Percentiles rank a stretch among this genome's conserved stretches.
Conservation (phyloP, 1,284 basidiomycete species). For the Peniophora sp. region DNA sequence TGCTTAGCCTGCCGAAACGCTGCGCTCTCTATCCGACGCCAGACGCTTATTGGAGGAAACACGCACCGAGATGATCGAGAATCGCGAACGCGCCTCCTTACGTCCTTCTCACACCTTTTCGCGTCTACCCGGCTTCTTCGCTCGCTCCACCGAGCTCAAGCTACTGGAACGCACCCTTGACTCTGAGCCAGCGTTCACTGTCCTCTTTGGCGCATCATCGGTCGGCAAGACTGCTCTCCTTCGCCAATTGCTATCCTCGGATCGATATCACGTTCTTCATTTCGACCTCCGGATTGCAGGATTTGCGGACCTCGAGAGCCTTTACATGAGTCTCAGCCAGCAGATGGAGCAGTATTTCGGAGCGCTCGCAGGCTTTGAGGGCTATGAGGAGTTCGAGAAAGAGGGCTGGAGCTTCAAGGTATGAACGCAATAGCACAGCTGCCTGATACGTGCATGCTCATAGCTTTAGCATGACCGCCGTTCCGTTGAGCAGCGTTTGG, state of each 20-base stretch:
- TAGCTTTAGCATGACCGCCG: constrained; percentile 56
- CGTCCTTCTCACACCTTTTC: constrained; percentile 74
- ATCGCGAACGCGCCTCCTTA: constrained; percentile 54
- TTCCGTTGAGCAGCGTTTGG: constrained; percentile 56
- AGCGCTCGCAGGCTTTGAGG: constrained; percentile 47
- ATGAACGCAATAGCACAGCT: constrained; percentile 1
- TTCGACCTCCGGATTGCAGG: constrained; percentile 80
- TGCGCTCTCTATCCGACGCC: constrained; percentile 71
- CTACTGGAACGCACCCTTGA: constrained; percentile 57
- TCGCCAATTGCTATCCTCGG: constrained; percentile 62
- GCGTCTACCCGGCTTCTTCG: constrained; percentile 64
- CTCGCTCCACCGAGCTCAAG: constrained; percentile 56
- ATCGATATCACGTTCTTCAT: constrained; percentile 69
- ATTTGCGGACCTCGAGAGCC: constrained; percentile 69
- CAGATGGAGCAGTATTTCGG: constrained; percentile 80
- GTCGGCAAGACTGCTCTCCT: constrained; percentile 79
- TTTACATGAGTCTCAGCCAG: constrained; percentile 66
- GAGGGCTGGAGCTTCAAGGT: constrained; percentile 77
- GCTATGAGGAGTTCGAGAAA: constrained; percentile 66
- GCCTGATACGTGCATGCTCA: constrained; percentile 2
- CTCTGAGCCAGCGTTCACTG: constrained; percentile 69
- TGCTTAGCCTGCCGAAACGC: constrained; percentile 63
- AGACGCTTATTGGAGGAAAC: constrained; percentile 69
- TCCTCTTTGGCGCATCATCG: constrained; percentile 74
- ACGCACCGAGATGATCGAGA: constrained; percentile 61